Conservation (phyloP, 2,329 filamentous ascomycete genomes). For the Pseudofabraea citricarpa region DNA sequence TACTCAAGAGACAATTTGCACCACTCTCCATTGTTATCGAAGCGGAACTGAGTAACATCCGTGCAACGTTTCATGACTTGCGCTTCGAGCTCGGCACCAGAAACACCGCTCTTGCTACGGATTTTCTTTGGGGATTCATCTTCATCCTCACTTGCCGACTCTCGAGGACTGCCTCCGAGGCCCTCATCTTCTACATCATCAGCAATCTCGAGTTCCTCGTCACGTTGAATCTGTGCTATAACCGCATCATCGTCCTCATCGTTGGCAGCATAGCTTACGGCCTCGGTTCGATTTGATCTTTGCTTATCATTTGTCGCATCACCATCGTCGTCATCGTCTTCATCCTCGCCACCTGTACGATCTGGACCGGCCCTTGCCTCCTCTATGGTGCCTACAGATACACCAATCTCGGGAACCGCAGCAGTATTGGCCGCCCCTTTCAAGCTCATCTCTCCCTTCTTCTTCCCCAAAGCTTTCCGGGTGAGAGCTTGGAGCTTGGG, state of each 20-base stretch:
- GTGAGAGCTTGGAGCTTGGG: slow-evolving; percentile 66
- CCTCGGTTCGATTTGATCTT: slow-evolving; percentile 71
- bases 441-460: slow-evolving; percentile 58
- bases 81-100: slow-evolving; percentile 43
- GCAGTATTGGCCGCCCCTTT: slow-evolving; percentile 53
- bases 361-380: slow-evolving; percentile 39
- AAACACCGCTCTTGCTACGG: slow-evolving; percentile 16
- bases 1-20: slow-evolving; percentile 84
- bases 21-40: slow-evolving; percentile 68
- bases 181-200: slow-evolving; percentile 51
- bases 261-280: slow-evolving; percentile 84
- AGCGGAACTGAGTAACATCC: slow-evolving; percentile 72
- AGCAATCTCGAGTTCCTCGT: slow-evolving; percentile 51
- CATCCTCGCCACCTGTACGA: slow-evolving; percentile 38
- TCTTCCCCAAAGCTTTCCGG: slow-evolving; percentile 76
- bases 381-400: slow-evolving; percentile 52
- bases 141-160: slow-evolving; percentile 26
- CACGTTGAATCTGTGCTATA: slow-evolving; percentile 56
- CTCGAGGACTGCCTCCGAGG: slow-evolving; percentile 43
- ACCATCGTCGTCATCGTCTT: slow-evolving; percentile 63
- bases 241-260: slow-evolving; percentile 86
- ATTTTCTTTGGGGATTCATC: slow-evolving; percentile 31
- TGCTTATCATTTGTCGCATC: slow-evolving; percentile 73
- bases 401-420: slow-evolving; percentile 72
- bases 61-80: slow-evolving; percentile 59